Conservation (phyloP, 2,329 filamentous ascomycete genomes). For the Zymoseptoria brevis region DNA sequence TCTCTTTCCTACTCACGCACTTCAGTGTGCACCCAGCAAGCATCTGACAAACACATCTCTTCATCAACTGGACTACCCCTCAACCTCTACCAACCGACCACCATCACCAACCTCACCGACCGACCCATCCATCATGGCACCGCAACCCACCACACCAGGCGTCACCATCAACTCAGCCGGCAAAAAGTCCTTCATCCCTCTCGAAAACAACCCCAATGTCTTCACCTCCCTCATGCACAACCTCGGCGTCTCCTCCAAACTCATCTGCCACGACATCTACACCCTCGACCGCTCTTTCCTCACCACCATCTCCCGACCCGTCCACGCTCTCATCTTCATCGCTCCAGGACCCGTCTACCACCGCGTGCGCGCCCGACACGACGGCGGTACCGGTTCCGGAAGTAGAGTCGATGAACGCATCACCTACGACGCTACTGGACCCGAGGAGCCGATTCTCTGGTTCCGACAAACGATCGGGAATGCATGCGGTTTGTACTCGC, state of each 20-base stretch:
- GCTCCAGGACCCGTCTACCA: slow-evolving; percentile 38
- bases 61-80: neutral
- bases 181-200: slow-evolving; percentile 26
- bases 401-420: slow-evolving; percentile 10
- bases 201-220: slow-evolving; percentile 50
- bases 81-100: neutral
- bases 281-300: slow-evolving; percentile 44
- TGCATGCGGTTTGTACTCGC: slow-evolving; percentile 51
- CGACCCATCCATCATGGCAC: neutral
- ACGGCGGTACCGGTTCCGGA: slow-evolving; percentile 29
- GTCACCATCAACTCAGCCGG: slow-evolving; percentile 19
- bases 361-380: slow-evolving; percentile 36
- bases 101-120: neutral
- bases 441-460: slow-evolving; percentile 48
- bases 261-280: slow-evolving; percentile 49
- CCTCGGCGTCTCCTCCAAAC: slow-evolving; percentile 41
- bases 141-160: slow-evolving; percentile 14
- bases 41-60: neutral
- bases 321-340: slow-evolving; percentile 48
- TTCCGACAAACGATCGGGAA: slow-evolving; percentile 49
- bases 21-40: too few relatives aligned
- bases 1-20: too few relatives aligned
- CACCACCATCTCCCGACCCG: slow-evolving; percentile 45
- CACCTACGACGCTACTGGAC: slow-evolving; percentile 30
- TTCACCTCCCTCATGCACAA: slow-evolving; percentile 43